Evolutionary conservation across 805 yeast genomes (phyloP).

Genomic region (Candida ficus): DNA sequence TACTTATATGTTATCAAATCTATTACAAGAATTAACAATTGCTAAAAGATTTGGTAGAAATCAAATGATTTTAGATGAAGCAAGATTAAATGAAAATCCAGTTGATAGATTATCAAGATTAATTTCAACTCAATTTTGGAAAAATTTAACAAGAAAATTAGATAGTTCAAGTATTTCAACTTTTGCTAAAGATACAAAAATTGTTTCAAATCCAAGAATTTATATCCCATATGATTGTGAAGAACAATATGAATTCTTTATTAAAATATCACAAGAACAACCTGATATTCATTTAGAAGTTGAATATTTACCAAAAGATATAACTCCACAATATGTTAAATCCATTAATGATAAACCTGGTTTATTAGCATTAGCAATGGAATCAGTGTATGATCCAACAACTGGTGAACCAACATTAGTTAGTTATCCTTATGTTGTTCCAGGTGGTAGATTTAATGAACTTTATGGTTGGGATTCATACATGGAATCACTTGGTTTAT

Average conservation of each 20-base stretch:
- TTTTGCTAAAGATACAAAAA: constrained; percentile 78
- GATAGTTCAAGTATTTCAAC: constrained; percentile 55
- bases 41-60: constrained; percentile 78
- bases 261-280: constrained; percentile 43
- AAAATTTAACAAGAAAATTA: constrained; percentile 63
- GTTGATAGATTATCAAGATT: constrained; percentile 70
- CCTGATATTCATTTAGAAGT: constrained; percentile 65
- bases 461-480: constrained; percentile 98
- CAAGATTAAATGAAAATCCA: constrained; percentile 81
- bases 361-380: constrained; percentile 72
- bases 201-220: constrained; percentile 65
- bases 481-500: constrained; percentile 80
- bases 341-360: constrained; percentile 84
- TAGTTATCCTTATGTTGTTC: constrained; percentile 87
- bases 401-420: constrained; percentile 45
- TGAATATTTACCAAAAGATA: constrained; percentile 65
- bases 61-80: constrained; percentile 77
- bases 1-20: constrained; percentile 81
- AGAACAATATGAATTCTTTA: constrained; percentile 71
- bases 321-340: constrained; percentile 73
- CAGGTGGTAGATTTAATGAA: constrained; percentile 97
- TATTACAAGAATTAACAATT: constrained; percentile 82
- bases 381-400: constrained; percentile 43
- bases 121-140: constrained; percentile 78
- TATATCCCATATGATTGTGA: constrained; percentile 66